Evolutionary conservation across 805 yeast species (phyloP), one percentile per base, ranked within the genome.

Genomic region (Candida tammaniensis): DNA sequence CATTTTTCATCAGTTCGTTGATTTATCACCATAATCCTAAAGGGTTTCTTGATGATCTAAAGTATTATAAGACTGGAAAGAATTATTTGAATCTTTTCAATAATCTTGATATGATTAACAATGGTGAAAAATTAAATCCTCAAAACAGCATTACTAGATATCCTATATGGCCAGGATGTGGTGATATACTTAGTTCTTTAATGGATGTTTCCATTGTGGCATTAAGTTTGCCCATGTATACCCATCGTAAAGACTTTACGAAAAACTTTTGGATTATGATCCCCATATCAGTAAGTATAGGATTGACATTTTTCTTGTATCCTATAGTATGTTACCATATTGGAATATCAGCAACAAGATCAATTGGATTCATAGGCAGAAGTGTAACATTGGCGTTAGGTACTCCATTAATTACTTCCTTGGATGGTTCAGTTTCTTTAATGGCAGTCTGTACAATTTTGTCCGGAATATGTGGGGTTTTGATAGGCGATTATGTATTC

Each of bases 171-270:
- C 93, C 94, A 1, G 95, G 95, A 0, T 85, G 89, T 10, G 95
- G 95, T 2, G 94, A 85, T 51, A 64, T 85, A 12, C 66, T 85
- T 24, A 54, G 79, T 5, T 72, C 88, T 0, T 55, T 84, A 44
- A 80, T 85, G 82, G 93, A 84, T 48, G 72, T 82, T 7, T 76
- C 87, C 2, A 85, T 85, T 55, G 88, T 82, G 1, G 75, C 91
- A 1, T 64, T 85, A 27, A 74, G 89, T 15, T 59, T 85, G 32
- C 88, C 95, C 3, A 82, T 85, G 86, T 85, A 72, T 55, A 74
- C 82, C 7, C 84, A 82, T 56, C 59, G 93, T 31, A 58, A 57
- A 11, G 94, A 84, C 47, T 69, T 85, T 42, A 55, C 63, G 18
- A 67, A 68, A 32, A 81, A 82, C 48, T 80, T 78, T 43, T 56